Conservation (phyloP, 805 yeast species). For the Maudiozyma saulgeensis region DNA sequence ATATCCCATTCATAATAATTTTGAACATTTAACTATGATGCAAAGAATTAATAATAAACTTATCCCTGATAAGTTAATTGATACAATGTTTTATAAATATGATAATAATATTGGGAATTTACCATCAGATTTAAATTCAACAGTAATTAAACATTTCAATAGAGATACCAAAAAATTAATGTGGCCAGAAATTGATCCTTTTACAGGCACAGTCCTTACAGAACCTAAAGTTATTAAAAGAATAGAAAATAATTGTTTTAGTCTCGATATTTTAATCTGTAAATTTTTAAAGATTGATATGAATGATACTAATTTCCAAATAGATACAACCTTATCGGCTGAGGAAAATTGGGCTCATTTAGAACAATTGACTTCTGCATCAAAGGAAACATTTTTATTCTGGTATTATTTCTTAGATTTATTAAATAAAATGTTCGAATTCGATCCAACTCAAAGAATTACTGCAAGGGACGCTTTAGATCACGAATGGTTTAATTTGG, state of each 20-base stretch:
- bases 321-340: slow-evolving; percentile 24
- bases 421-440: slow-evolving; percentile 52
- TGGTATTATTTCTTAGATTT: slow-evolving; percentile 79
- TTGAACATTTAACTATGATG: slow-evolving; percentile 93
- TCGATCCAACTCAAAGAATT: slow-evolving; percentile 63
- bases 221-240: slow-evolving; percentile 24
- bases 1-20: slow-evolving; percentile 88
- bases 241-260: slow-evolving; percentile 22
- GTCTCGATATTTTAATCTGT: slow-evolving; percentile 24
- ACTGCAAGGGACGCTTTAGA: slow-evolving; percentile 67
- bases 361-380: slow-evolving; percentile 14
- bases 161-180: slow-evolving; percentile 12
- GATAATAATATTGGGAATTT: slow-evolving; percentile 25
- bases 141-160: slow-evolving; percentile 27
- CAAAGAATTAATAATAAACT: slow-evolving; percentile 59
- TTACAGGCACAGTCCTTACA: slow-evolving; percentile 20
- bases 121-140: slow-evolving; percentile 25
- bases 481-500: slow-evolving; percentile 74
- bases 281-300: slow-evolving; percentile 23
- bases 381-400: slow-evolving; percentile 59
- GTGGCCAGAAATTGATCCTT: slow-evolving; percentile 26
- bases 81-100: slow-evolving; percentile 27
- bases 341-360: slow-evolving; percentile 26
- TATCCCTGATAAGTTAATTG: slow-evolving; percentile 33
- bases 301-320: slow-evolving; percentile 17